Base-by-base conservation (phyloP, 192 early-diverging fungal species). In the Podila minutissima region DNA sequence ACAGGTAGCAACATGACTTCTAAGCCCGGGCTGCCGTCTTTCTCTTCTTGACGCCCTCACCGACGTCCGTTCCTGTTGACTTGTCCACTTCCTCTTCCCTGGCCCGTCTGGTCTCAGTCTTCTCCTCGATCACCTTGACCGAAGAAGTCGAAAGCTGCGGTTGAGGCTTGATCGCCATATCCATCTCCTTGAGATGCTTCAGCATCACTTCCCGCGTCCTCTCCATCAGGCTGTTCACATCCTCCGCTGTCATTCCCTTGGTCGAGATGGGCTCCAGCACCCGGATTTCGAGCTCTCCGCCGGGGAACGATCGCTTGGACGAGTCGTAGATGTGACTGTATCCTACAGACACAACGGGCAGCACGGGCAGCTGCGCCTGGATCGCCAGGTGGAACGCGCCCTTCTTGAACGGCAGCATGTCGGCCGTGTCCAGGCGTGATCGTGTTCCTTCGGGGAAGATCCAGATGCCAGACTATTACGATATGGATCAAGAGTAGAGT, bases 361-460 rank as follows among this genome's bases (percentile, higher is more conserved):
- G 88, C 71, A 99, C 92, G 20, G 97, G 97, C 0, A 94, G 90
- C 22, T 86, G 85, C 1, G 93, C 91, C 82, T 95, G 94, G 64
- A 94, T 92, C 13, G 97, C 96, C 72, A 97, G 78, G 59, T 97
- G 94, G 84, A 99, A 99, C 10, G 95, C 97, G 13, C 97, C 97
- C 88, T 97, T 98, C 84, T 99, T 99, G 83, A 99, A 97, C 9
- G 94, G 95, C 51, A 97, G 83, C 61, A 99, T 65, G 59, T 92
- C 70, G 41, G 91, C 88, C 33, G 89, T 87, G n/a, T 83, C 78
- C 48, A 91, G 89, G 68, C 89, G 91, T 20, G 92, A 92, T 60
- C 96, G 93, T 20, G 92, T 97, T 60, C 96, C 97, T 84, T 97
- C 96, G 59, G 96, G 96, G 76, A 93, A 98, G 76, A 98, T 93